Conservation (phyloP, 441 rosid genomes). For the Jatropha podagrica region DNA sequence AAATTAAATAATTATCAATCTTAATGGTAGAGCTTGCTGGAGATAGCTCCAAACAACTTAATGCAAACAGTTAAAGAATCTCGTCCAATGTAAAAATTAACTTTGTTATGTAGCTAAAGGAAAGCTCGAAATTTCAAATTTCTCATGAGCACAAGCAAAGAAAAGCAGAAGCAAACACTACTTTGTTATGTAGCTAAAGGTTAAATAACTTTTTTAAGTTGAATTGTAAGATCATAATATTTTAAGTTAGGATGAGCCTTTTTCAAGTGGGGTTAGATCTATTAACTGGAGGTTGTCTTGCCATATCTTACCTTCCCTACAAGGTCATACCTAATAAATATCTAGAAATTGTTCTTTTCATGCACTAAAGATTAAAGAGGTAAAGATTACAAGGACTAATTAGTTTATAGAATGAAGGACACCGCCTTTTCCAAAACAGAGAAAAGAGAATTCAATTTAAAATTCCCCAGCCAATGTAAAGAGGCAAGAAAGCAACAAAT, state of each 20-base stretch:
- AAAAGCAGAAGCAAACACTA: not conserved
- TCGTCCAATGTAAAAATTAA: not conserved
- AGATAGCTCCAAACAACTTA: not conserved
- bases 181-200: not conserved
- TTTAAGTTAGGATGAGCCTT: not conserved
- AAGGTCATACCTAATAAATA: not conserved
- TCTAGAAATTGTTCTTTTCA: not conserved
- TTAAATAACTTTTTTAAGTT: not conserved
- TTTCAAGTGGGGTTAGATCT: not conserved
- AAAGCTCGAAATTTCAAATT: not conserved
- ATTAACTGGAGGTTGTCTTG: not conserved
- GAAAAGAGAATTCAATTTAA: not conserved
- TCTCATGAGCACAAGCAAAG: not conserved
- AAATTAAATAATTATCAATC: not conserved
- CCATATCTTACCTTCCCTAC: not conserved
- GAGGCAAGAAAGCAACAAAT: not conserved
- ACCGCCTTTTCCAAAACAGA: not conserved
- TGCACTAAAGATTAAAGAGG: not conserved
- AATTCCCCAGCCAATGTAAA: not conserved
- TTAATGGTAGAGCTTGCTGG: not conserved
- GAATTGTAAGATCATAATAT: slow-evolving; percentile 9
- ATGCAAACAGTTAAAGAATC: no score
- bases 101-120: not conserved
- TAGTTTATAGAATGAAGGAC: not conserved
- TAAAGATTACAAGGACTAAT: not conserved